Evolutionary conservation across 257 asterid genomes (phyloP), one percentile per base, ranked within the genome.

Genomic region (Pogostemon cablin): DNA sequence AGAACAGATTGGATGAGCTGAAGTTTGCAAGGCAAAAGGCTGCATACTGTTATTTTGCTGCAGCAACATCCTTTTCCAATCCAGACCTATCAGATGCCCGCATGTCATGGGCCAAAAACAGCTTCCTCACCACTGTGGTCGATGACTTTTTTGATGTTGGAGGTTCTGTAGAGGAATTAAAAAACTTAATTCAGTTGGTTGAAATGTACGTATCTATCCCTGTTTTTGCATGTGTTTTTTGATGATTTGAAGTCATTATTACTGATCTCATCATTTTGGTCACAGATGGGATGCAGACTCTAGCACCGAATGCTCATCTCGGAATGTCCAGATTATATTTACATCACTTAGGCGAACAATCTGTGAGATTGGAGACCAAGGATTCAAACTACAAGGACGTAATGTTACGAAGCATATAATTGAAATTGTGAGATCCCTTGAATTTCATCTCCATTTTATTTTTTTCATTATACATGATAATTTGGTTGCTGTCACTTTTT

Each of bases 61-160:
- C 95, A 38, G 96, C 96, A 67, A 93, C 95, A 67, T 82, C 96
- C 58, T 44, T 84, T 62, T 84, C 80, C 62, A 68, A 84, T 47
- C 96, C 96, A 56, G 96, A 93, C 67, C 82, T 86, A 67, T 86
- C 86, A 37, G 96, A 93, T 76, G 90, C 96, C 6, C 95, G 99
- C 65, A 77, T 93, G 80, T 82, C 95, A 11, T 93, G 98, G 98
- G 98, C 98, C 75, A 88, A 89, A 81, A 91, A 87, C 67, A 88
- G 87, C 49, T 81, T 90, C 41, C 85, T 93, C 25, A 89, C 97
- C 44, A 87, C 97, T 42, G 96, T 93, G 73, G 90, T 93, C 1
- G 97, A 93, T 75, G 99, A 93, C 84, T 89, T 93, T 71, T 93
- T 91, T 48, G 99, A 93, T 49, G 75, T 85, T 55, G 97, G 91